phyloP scores from a whole-genome alignment of 192 early-diverging fungal genomes.

The Entomortierella lignicola region DNA sequence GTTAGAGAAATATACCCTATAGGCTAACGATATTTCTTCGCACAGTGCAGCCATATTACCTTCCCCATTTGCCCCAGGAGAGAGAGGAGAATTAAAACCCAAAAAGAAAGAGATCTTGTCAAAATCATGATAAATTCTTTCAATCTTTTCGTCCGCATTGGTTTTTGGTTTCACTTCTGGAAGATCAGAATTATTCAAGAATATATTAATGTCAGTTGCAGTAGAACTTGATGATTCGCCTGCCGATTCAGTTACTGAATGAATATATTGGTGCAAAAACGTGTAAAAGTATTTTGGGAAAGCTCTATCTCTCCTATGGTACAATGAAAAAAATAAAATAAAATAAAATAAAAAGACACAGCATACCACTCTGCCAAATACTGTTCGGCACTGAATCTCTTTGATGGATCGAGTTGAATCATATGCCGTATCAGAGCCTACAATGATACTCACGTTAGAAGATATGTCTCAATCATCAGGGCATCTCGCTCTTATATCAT shows the following conservation, averaged over 20 bases:
- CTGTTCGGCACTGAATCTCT: slow-evolving; percentile 77
- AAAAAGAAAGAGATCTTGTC: slow-evolving; percentile 72
- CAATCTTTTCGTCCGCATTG: slow-evolving; percentile 82
- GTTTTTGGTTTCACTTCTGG: slow-evolving; percentile 42
- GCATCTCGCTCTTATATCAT: background rate
- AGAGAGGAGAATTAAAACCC: slow-evolving; percentile 43
- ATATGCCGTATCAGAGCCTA: slow-evolving; percentile 84
- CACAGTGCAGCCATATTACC: background rate
- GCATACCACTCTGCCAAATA: slow-evolving; percentile 81
- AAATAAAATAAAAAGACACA: background rate
- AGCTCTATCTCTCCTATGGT: slow-evolving; percentile 71
- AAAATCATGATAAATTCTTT: slow-evolving; percentile 79
- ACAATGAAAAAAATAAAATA: background rate
- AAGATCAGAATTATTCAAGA: slow-evolving; percentile 12
- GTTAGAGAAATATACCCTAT: background rate
- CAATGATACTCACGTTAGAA: background rate
- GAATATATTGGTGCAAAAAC: slow-evolving; percentile 79
- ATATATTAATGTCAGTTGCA: slow-evolving; percentile 20
- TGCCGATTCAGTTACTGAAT: slow-evolving; percentile 67
- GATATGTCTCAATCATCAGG: background rate
- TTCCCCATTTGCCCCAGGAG: slow-evolving; percentile 1
- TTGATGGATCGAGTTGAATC: slow-evolving; percentile 86
- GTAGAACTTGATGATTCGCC: slow-evolving; percentile 36
- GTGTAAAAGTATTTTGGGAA: slow-evolving; percentile 82
- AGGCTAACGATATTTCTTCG: background rate